Evolutionary conservation across 2,329 filamentous ascomycete species (phyloP).

Genomic region (Hypoxylon sp.): DNA sequence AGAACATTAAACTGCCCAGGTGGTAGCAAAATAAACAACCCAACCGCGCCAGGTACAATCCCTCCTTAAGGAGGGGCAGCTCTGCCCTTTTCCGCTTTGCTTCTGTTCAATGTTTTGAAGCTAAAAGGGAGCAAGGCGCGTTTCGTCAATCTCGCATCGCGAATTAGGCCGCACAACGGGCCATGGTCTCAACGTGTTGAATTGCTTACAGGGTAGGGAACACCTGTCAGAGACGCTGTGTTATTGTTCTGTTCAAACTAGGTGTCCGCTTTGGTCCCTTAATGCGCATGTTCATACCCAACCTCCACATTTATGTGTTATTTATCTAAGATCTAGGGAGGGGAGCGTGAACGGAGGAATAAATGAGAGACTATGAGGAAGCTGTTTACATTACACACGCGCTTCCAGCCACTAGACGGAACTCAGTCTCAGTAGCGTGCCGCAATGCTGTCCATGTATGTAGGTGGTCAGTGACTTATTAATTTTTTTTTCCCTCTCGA

Average conservation of each 20-base stretch:
- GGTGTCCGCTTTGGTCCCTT: slow-evolving; percentile 22
- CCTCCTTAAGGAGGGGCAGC: slow-evolving; percentile 32
- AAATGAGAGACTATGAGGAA: slow-evolving; percentile 28
- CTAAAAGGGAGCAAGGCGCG: slow-evolving; percentile 33
- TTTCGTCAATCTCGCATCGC: slow-evolving; percentile 32
- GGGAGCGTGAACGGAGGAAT: slow-evolving; percentile 18
- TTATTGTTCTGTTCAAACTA: slow-evolving; percentile 49
- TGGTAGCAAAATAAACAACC: slow-evolving; percentile 44
- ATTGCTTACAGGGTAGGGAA: slow-evolving; percentile 41
- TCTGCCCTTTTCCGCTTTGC: slow-evolving; percentile 28
- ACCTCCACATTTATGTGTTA: slow-evolving; percentile 41
- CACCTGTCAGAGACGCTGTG: slow-evolving; percentile 37
- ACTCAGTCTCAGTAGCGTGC: slow-evolving; percentile 17
- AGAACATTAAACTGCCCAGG: slow-evolving; percentile 1
- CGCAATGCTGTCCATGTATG: background rate
- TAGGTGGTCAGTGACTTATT: background rate
- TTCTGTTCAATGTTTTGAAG: slow-evolving; percentile 26
- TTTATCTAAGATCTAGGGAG: slow-evolving; percentile 12
- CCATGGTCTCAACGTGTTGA: slow-evolving; percentile 41
- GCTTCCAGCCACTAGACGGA: slow-evolving; percentile 41
- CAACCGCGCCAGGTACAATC: slow-evolving; percentile 36
- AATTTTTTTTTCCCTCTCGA: background rate
- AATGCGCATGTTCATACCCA: slow-evolving; percentile 30
- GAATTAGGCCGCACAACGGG: slow-evolving; percentile 38
- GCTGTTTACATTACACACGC: slow-evolving; percentile 39